phyloP scores from a whole-genome alignment of 345 rosid genomes.

The Theobroma cacao region DNA sequence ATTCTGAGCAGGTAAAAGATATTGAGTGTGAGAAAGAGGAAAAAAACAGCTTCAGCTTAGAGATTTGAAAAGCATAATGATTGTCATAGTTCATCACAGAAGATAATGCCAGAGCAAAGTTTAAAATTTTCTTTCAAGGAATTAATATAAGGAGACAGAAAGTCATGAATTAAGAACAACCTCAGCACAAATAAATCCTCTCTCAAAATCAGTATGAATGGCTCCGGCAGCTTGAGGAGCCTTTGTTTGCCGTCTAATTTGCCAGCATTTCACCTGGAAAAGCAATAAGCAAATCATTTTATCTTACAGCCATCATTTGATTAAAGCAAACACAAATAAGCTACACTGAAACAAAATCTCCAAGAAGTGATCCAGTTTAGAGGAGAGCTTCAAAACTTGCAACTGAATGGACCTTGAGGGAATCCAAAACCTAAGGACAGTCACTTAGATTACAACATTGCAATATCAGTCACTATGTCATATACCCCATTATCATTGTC shows the following conservation, averaged over 20 bases:
- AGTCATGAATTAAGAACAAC: conserved; percentile 32
- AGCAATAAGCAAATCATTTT: conserved; percentile 21
- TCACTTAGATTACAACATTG: neutral
- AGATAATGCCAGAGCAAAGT: neutral
- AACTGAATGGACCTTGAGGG: neutral
- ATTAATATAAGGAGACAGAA: neutral
- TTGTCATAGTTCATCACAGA: neutral
- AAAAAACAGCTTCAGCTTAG: neutral
- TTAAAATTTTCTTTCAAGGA: neutral
- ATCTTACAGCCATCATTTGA: neutral
- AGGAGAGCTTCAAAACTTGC: neutral
- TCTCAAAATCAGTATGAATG: conserved; percentile 93
- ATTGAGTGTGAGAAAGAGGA: neutral
- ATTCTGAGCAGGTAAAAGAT: neutral
- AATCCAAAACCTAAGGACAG: neutral
- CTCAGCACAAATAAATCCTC: conserved; percentile 99
- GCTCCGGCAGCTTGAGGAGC: conserved; percentile 99
- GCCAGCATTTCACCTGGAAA: conserved; percentile 97
- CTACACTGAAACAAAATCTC: neutral
- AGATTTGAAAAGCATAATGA: neutral
- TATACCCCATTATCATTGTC: neutral
- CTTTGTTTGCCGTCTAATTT: conserved; percentile 84
- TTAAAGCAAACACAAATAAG: neutral
- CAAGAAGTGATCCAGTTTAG: neutral
- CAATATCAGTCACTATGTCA: neutral